Evolutionary conservation across 352 stramenopile species (phyloP).

Genomic region (Pythium biforme): DNA sequence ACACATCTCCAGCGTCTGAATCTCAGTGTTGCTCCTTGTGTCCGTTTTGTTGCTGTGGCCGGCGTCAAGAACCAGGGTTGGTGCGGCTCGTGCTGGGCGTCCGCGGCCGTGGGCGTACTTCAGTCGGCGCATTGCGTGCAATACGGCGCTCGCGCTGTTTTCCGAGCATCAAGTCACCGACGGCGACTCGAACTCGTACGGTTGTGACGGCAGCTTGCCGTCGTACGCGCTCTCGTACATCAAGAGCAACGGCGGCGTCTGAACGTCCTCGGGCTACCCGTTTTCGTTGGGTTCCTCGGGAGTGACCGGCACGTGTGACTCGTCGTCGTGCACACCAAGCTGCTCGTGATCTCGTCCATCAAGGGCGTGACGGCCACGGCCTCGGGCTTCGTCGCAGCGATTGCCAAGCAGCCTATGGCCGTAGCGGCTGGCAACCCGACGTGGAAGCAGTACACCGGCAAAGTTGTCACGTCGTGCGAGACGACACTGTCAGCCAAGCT

Average conservation of each 20-base stretch:
- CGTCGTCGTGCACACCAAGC: constrained; percentile 33
- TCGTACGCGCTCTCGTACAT: constrained; percentile 90
- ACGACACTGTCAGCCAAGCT: constrained; percentile 80
- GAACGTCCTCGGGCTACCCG: constrained; percentile 62
- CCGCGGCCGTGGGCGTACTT: constrained; percentile 90
- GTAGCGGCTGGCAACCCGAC: constrained; percentile 92
- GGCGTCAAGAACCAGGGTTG: constrained; percentile 95
- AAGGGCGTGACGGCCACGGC: constrained; percentile 70
- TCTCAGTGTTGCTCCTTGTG: too few species aligned
- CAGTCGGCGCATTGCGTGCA: constrained; percentile 90
- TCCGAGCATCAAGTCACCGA: constrained; percentile 93
- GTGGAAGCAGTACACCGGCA: constrained; percentile 98
- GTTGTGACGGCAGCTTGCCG: constrained; percentile 87
- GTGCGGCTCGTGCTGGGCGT: constrained; percentile 96
- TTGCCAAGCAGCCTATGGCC: constrained; percentile 90
- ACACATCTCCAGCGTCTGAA: too few species aligned
- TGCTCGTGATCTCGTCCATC: constrained; percentile 28
- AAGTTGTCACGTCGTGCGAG: constrained; percentile 60
- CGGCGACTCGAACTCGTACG: constrained; percentile 79
- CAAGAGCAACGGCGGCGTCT: constrained; percentile 73
- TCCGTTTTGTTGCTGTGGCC: too few species aligned
- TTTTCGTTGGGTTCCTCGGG: constrained; percentile 67
- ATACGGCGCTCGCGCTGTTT: constrained; percentile 64
- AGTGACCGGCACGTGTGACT: constrained; percentile 30
- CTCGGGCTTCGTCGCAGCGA: constrained; percentile 72